Evolutionary conservation across 2,329 filamentous ascomycete species (phyloP), one percentile per base, ranked within the genome.

Genomic region (Leptodontidium sp.): DNA sequence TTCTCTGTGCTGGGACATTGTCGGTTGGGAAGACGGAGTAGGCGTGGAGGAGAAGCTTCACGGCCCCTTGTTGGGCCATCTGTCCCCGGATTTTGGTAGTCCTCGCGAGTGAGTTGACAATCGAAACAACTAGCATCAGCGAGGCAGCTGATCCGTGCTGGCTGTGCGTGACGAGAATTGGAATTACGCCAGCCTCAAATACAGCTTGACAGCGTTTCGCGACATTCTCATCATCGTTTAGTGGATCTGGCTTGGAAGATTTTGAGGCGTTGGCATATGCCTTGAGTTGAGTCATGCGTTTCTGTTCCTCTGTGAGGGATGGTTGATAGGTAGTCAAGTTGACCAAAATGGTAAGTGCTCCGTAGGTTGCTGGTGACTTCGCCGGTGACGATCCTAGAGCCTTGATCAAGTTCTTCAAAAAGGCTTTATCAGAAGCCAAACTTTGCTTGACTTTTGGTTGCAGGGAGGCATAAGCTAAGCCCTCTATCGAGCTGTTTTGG

Each of bases 11-110:
- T 68, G 75, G 78, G 47, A 76, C 79, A 69, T 86, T 85, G 1
- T 84, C 81, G 38, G 87, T 83, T 1, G 87, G 84, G 3, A 93
- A 84, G n/a, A 84, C 83, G 14, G 86, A 84, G 85, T 89, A 90
- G 65, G 90, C 87, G 15, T 90, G 87, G 32, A 98, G 86, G 26
- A 98, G 85, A 1, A 98, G 86, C 75, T 92, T 96, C 21, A 98
- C 88, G 1, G 93, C 93, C n/a, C 96, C 96, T 84, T 98, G 94
- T 77, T 98, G 96, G 2, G 94, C 93, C 72, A 99, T 89, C 61
- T 88, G 86, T 0, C 93, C 92, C 12, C 96, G 89, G 67, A 93
- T 85, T 66, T 88, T 88, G 49, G 90, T 84, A n/a, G 89, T 90
- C 75, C 90, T 89, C 21, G 93, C 90, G 4, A 99, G 83, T 0